Evolutionary conservation across 192 early-diverging fungal species (phyloP), one percentile per base, ranked within the genome.

Genomic region (Chytriomyces sp.): DNA sequence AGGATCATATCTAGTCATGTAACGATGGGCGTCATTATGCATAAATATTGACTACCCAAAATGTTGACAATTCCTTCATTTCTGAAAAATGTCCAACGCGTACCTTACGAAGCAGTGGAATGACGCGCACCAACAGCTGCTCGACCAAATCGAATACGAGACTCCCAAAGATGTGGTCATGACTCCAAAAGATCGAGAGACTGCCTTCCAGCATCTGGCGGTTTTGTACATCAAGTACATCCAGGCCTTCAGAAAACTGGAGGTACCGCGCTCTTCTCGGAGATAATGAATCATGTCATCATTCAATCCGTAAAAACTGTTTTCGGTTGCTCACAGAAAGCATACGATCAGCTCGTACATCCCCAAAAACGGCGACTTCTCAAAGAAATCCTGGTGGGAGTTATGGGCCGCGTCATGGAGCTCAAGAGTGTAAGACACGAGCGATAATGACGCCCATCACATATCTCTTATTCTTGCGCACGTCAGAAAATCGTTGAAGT

Each of bases 321-420:
- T 45, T 35, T 28, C 67, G 48, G 24, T 23, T 74, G 68, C 57
- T 6, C 64, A 11, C 66, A 90, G 89, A 71, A 69, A 23, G 77
- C 87, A 20, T 89, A 90, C 64, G 87, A 90, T 72, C 84, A 88
- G 63, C 83, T 88, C 13, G 76, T 90, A 16, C 89, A 90, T 78
- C 89, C 89, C 0, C 89, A 90, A 75, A 90, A 90, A 66, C 61
- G 88, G n/a, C 69, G 87, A 46, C 72, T 90, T 49, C 65, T 90
- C 50, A 77, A 77, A 44, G 86, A 86, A 50, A 83, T 86, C 10
- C 63, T 90, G 0, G 53, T 87, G 11, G 84, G 84, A 13, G 76
- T 83, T 35, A 84, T 90, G 49, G 86, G 86, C 11, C 80, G 89
- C 18, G 28, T 90, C 5, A 43, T 90, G 9, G 89, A 90, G 69